Evolutionary conservation across 2,329 filamentous ascomycete genomes (phyloP), one percentile per base, ranked within the genome.

Genomic region (Didymellaceae sp.): DNA sequence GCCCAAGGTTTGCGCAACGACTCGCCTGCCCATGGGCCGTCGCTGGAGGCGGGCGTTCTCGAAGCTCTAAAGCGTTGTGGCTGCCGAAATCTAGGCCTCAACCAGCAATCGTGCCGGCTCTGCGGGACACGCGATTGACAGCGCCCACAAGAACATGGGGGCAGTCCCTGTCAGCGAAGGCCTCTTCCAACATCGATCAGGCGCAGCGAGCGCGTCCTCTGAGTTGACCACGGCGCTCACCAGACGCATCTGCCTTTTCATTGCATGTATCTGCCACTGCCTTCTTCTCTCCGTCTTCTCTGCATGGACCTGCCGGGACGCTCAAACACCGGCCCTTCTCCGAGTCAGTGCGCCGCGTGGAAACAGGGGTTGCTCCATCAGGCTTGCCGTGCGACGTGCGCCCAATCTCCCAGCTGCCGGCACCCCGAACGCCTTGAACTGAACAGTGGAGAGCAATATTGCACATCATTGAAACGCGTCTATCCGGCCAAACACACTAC

Each of bases 21-120:
- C 48, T 43, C 39, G 47, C 40, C 51, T 51, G 41, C 30, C 28
- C 53, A n/a, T n/a, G n/a, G n/a, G n/a, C n/a, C n/a, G n/a, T n/a
- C n/a, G n/a, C 45, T 44, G 56, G 52, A 52, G 48, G 33, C 40
- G 41, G 49, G 44, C 54, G 52, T 55, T 55, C 59, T 62, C 51
- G 53, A 63, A n/a, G 58, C 32, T 52, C 41, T 22, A 38, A 52
- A 52, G 48, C 41, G 18, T 48, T 30, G 52, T 61, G 47, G 53
- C 40, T 28, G 39, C 57, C 52, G 42, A 47, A 54, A 42, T 45
- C 62, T 55, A 59, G 48, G 30, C 48, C 62, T 32, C 54, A 59
- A 40, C 17, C 20, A 58, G 59, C 30, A 35, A 43, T 55, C 35
- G 40, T 26, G 41, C 60, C 61, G 54, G 49, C 35, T 21, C 32